phyloP scores from a whole-genome alignment of 2,329 filamentous ascomycete genomes.

The Fusarium dlaminii region DNA sequence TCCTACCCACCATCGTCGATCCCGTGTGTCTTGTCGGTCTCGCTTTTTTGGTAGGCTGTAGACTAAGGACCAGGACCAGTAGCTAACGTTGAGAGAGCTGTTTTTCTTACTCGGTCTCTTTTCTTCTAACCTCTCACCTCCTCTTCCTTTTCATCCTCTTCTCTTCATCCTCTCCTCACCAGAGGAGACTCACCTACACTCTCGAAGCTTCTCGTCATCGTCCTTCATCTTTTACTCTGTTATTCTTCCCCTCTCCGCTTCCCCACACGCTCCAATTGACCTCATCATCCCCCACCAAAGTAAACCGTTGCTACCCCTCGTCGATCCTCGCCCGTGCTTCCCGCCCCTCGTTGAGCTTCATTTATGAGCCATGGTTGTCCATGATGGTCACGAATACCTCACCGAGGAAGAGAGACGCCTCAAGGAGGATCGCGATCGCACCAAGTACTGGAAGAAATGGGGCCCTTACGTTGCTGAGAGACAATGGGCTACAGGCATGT shows the following conservation, averaged over 20 bases:
- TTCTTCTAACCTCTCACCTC: constrained; percentile 15
- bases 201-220: background rate
- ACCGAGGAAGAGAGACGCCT: constrained; percentile 91
- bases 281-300: constrained; percentile 27
- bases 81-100: constrained; percentile 9
- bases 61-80: background rate
- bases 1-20: constrained; percentile 42
- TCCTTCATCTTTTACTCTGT: constrained; percentile 9
- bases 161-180: background rate
- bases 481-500: constrained; percentile 91
- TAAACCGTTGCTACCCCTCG: constrained; percentile 34
- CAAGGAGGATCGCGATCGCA: constrained; percentile 82
- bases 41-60: constrained; percentile 12
- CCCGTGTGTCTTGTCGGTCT: constrained; percentile 30
- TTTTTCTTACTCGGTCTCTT: constrained; percentile 22
- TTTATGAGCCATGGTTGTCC: constrained; percentile 77
- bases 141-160: constrained; percentile 6
- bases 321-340: constrained; percentile 36
- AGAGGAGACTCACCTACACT: constrained; percentile 23
- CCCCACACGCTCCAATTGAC: constrained; percentile 37
- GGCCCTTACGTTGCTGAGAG: constrained; percentile 92
- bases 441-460: constrained; percentile 99
- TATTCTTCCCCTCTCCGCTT: constrained; percentile 18
- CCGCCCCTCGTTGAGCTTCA: constrained; percentile 17
- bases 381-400: constrained; percentile 87